Conservation (phyloP, 768 basidiomycete species). For the Ramaria sp. region DNA sequence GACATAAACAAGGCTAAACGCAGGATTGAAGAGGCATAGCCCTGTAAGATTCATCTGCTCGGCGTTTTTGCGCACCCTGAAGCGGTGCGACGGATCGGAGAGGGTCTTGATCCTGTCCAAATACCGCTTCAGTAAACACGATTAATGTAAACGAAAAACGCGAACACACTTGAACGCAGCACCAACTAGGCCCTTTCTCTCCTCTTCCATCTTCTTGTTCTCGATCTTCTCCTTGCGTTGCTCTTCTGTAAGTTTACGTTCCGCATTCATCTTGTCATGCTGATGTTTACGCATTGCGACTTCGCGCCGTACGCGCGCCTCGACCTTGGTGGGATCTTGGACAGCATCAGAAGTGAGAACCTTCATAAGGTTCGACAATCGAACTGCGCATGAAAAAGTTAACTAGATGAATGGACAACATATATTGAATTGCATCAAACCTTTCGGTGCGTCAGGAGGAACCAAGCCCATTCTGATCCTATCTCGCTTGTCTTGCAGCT, state of each 20-base stretch:
- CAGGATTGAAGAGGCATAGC: constrained; percentile 81
- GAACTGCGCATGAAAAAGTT: constrained; percentile 40
- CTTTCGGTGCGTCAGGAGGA: constrained; percentile 93
- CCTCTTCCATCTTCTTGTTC: constrained; percentile 75
- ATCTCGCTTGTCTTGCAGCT: constrained; percentile 90
- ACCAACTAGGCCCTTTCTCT: constrained; percentile 72
- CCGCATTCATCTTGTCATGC: constrained; percentile 90
- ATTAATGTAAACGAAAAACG: constrained; percentile 1
- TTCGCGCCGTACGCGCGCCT: constrained; percentile 88
- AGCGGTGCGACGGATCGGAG: constrained; percentile 85
- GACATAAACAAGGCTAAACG: constrained; percentile 85
- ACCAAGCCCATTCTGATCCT: constrained; percentile 91
- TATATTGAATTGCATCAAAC: too few relatives aligned
- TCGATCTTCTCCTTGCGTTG: constrained; percentile 82
- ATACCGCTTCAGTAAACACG: not conserved
- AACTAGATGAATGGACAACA: too few relatives aligned
- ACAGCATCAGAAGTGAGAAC: constrained; percentile 94
- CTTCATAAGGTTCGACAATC: constrained; percentile 92
- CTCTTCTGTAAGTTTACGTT: constrained; percentile 86
- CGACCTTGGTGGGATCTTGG: constrained; percentile 94
- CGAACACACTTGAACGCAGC: constrained; percentile 81
- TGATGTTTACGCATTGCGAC: constrained; percentile 80
- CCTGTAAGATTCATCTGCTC: constrained; percentile 84
- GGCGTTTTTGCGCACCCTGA: constrained; percentile 95
- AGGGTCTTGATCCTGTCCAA: constrained; percentile 65